Evolutionary conservation across 2,329 filamentous ascomycete species (phyloP), one percentile per base, ranked within the genome.

Genomic region (Diaporthe eres): DNA sequence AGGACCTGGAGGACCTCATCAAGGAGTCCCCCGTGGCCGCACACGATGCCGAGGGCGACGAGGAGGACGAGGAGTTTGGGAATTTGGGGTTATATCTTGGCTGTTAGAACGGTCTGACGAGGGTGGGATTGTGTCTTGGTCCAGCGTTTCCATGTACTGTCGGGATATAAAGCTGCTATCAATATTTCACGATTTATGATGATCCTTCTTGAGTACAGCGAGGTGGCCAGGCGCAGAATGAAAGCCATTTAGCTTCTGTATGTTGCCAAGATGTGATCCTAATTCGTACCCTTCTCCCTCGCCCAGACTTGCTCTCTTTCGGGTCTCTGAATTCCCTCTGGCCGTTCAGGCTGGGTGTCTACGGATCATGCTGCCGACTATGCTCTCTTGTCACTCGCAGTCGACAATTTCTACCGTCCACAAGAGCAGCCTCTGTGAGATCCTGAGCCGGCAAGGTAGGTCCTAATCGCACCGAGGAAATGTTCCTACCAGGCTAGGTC

Each of bases 1-100:
- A 88, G 80, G 89, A 90, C 78, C 89, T 97, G 79, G 92, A 95
- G 83, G 88, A 91, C 75, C 81, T 94, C 37, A 77, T 90, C n/a
- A 81, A 84, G 19, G 85, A 85, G 70, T 75, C 83, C 19, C 78
- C 80, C 1, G 34, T 71, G 2, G 68, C 79, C 19, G 74, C 76
- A 9, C 79, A 75, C 1, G 77, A 78, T 19, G 77, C 77, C 0
- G 77, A 77, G 0, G 55, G 60, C 5, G 53, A 65, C 4, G 58
- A 73, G 0, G 71, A 72, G n/a, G 71, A 75, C 3, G 75, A 76
- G 10, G 80, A 75, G 2, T 28, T 82, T 58, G 80, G 77, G 7
- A 83, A 85, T 68, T 58, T 85, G 47, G 81, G 81, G 8, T 77
- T 77, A 13, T 82, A 79, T 55, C 63, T 81, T 74, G 80, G 83